A percentile compares a stretch with the other conserved stretches of the same genome.
phyloP scores from a whole-genome alignment of 129 eudicot genomes.

The Centrapalus pauciflorus region DNA sequence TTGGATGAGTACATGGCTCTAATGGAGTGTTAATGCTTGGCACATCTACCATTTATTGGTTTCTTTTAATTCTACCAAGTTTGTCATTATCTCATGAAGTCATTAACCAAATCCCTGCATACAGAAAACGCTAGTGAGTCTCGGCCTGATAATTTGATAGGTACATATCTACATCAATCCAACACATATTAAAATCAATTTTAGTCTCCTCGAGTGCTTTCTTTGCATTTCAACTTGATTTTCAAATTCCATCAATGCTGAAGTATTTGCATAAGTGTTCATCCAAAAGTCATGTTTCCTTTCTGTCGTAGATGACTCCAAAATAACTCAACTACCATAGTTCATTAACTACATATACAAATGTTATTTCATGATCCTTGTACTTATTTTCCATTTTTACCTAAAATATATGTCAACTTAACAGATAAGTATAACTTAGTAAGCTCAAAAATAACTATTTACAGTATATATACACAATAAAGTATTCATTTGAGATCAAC shows the following conservation, averaged over 20 bases:
- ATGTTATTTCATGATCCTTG: too few species aligned
- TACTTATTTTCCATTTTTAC: too few species aligned
- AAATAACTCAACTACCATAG: too few species aligned
- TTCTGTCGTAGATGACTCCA: not conserved
- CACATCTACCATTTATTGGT: constrained; percentile 13
- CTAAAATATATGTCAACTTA: too few species aligned
- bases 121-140: constrained; percentile 15
- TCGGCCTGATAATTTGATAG: constrained; percentile 17
- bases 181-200: not conserved
- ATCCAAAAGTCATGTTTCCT: not conserved
- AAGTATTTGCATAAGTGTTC: not conserved
- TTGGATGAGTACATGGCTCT: not conserved
- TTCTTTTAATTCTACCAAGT: constrained; percentile 19
- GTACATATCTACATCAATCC: constrained; percentile 17
- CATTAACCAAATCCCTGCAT: constrained; percentile 16
- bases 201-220: constrained; percentile 12
- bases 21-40: constrained; percentile 1
- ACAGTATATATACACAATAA: too few species aligned
- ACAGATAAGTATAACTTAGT: too few species aligned
- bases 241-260: not conserved
- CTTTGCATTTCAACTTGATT: constrained; percentile 12
- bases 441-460: too few species aligned
- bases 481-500: too few species aligned
- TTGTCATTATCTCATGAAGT: constrained; percentile 18
- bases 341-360: too few species aligned